Evolutionary conservation across 108 stramenopile species (phyloP).

Genomic region (Pseudonitzschia multiseries): DNA sequence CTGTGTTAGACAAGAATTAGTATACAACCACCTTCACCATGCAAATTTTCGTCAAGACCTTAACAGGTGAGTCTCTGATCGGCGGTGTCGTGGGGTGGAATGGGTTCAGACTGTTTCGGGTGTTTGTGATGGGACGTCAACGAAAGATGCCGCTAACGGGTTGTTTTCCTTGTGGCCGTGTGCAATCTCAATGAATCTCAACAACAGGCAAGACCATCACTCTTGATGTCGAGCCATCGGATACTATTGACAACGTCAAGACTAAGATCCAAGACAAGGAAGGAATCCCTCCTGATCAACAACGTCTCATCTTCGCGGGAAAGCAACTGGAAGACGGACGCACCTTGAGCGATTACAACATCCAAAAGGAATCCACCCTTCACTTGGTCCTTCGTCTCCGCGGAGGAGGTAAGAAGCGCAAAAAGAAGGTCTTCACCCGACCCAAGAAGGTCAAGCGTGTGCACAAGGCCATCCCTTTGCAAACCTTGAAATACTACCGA

Average conservation of each 20-base stretch:
- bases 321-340: slow-evolving; percentile 97
- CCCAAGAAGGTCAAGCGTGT: slow-evolving; percentile 99
- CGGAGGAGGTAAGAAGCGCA: slow-evolving; percentile 96
- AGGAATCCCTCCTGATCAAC: slow-evolving; percentile 96
- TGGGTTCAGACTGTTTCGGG: background rate
- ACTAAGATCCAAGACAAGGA: slow-evolving; percentile 96
- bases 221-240: slow-evolving; percentile 96
- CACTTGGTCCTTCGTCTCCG: slow-evolving; percentile 91
- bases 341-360: slow-evolving; percentile 95
- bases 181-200: background rate
- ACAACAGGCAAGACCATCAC: slow-evolving; percentile 94
- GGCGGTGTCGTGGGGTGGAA: background rate
- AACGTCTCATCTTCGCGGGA: slow-evolving; percentile 96
- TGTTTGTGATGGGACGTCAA: background rate
- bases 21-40: slow-evolving; percentile 24
- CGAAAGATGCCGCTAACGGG: background rate
- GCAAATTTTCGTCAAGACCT: slow-evolving; percentile 94
- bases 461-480: slow-evolving; percentile 93
- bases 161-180: background rate
- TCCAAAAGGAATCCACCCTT: slow-evolving; percentile 97
- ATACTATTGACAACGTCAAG: slow-evolving; percentile 97
- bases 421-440: slow-evolving; percentile 99
- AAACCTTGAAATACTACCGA: slow-evolving; percentile 98
- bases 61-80: slow-evolving; percentile 78
- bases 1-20: slow-evolving; percentile 3